Evolutionary conservation across 352 stramenopile species (phyloP), one percentile per base, ranked within the genome.

Genomic region (Globisporangium mamillatum): DNA sequence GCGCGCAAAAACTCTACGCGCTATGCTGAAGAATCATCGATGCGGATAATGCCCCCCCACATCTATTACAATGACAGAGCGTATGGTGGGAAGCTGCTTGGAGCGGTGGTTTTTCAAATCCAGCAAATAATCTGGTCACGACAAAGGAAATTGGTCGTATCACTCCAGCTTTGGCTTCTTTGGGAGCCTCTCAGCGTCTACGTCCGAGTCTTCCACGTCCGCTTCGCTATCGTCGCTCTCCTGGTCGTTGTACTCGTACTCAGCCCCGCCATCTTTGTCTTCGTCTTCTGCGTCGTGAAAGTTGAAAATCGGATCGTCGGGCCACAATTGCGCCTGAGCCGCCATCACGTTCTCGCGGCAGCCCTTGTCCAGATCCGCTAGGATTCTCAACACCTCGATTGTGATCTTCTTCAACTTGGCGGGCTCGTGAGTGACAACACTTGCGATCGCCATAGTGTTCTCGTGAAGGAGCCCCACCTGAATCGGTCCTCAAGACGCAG

Each of bases 171-270:
- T 59, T 59, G 20, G 53, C 16, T 59, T 59, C 25, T 59, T 59
- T 4, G 5, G 14, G 5, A 29, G 24, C 2, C 6, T 38, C 53
- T 59, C 53, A 29, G 20, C 53, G 9, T 16, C 53, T 4, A n/a
- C 20, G 29, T 22, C 50, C 10, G 25, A 6, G n/a, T 29, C 53
- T 16, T 36, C 53, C 4, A 4, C n/a, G 20, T 59, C 53, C 1
- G 36, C 10, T 59, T 24, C 25, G 1, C 38, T 12, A 18, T 22
- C 22, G 25, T 38, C 53, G 16, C 53, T 59, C 25, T 59, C 53
- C 14, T 59, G 53, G 2, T 59, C 53, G 32, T 25, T 59, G 16
- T 38, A 59, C 53, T 59, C 53, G 53, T 59, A 59, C 53, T 59
- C 53, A n/a, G 9, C 4, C 25, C 18, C 52, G 12, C 8, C 24